Percentiles rank a stretch among this genome's conserved stretches.
phyloP scores from a whole-genome alignment of 257 asterid genomes.

The Nicotiana attenuata region DNA sequence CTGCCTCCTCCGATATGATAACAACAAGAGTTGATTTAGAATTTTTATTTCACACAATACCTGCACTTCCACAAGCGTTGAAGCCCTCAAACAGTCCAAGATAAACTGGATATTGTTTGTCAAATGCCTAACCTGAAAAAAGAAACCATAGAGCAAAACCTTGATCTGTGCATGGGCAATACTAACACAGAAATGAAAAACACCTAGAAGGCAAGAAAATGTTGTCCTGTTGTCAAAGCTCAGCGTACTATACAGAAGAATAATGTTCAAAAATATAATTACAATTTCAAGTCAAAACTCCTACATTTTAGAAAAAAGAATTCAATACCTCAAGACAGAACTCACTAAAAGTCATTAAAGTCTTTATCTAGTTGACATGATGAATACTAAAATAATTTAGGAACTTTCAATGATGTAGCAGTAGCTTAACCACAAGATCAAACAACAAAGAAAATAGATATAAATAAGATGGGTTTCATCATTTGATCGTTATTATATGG shows the following conservation, averaged over 20 bases:
- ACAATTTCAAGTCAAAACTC: neutral
- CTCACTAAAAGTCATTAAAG: neutral
- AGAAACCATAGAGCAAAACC: neutral
- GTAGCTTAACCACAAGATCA: too few species aligned
- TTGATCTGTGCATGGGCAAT: neutral
- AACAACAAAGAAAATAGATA: too few species aligned
- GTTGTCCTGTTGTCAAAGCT: neutral
- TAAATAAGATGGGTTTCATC: too few species aligned
- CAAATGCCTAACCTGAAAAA: slow-evolving; percentile 58
- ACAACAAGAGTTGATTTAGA: neutral
- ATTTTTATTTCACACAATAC: slow-evolving; percentile 23
- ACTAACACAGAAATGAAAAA: neutral
- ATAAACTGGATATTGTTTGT: slow-evolving; percentile 52
- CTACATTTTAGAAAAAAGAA: neutral
- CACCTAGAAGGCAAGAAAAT: neutral
- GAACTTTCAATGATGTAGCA: too few species aligned
- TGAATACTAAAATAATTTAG: too few species aligned
- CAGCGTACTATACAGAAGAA: neutral
- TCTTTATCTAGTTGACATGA: too few species aligned
- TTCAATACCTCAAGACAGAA: neutral
- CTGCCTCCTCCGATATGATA: neutral
- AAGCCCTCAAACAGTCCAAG: slow-evolving; percentile 55
- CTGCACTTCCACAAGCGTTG: slow-evolving; percentile 65
- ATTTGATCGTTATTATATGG: too few species aligned
- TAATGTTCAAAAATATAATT: neutral